A percentile compares a stretch with the other conserved stretches of the same genome.
phyloP scores from a whole-genome alignment of 495 filamentous ascomycete genomes.

The Aspergillus incahuasiensis region DNA sequence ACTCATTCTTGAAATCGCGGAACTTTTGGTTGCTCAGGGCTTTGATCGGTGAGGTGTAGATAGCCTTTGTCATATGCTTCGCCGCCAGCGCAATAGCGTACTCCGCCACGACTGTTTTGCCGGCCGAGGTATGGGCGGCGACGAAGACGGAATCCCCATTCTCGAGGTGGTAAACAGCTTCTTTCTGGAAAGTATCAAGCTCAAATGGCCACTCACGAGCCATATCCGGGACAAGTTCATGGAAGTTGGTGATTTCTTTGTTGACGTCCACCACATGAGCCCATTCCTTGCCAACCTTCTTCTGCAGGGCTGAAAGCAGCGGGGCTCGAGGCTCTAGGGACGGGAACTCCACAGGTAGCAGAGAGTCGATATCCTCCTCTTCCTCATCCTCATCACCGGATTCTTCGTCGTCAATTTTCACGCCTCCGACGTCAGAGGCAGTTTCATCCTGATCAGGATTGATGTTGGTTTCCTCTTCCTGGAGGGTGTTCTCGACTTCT shows the following conservation, averaged over 20 bases:
- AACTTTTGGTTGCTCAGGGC: constrained; percentile 98
- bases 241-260: constrained; percentile 83
- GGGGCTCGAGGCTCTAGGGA: constrained; percentile 78
- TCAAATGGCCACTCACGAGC: constrained; percentile 95
- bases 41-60: constrained; percentile 98
- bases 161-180: constrained; percentile 95
- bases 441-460: constrained; percentile 31
- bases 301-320: constrained; percentile 66
- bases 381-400: constrained; percentile 37
- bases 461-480: constrained; percentile 56
- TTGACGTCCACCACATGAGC: constrained; percentile 97
- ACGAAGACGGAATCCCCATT: constrained; percentile 97
- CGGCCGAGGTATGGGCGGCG: constrained; percentile 96
- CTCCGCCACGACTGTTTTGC: constrained; percentile 97
- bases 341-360: constrained; percentile 92
- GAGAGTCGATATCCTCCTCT: constrained; percentile 80
- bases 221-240: constrained; percentile 91
- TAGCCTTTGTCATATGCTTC: constrained; percentile 98
- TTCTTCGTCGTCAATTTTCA: constrained; percentile 49
- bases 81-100: constrained; percentile 94
- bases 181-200: constrained; percentile 96
- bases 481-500: constrained; percentile 69
- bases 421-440: constrained; percentile 30
- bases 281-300: constrained; percentile 80
- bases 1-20: constrained; percentile 81